phyloP scores from a whole-genome alignment of 192 early-diverging fungal genomes.

The Rhizoclosmatium globosum region DNA sequence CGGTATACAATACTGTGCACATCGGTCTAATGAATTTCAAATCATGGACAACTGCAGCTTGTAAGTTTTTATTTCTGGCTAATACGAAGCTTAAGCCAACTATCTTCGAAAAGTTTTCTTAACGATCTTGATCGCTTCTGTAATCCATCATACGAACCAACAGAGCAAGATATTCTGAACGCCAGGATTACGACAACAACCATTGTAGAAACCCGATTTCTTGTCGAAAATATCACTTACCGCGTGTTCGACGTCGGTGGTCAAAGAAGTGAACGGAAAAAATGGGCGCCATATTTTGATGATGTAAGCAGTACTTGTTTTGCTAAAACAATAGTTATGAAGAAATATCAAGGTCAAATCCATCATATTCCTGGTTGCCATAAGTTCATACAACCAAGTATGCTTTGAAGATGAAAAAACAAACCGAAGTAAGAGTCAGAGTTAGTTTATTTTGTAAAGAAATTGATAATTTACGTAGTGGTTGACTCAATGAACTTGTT shows the following conservation, averaged over 20 bases:
- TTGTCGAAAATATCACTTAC: not conserved
- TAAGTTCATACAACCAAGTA: slow-evolving; percentile 62
- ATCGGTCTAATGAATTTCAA: slow-evolving; percentile 88
- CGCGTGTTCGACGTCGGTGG: slow-evolving; percentile 90
- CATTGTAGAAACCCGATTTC: slow-evolving; percentile 1
- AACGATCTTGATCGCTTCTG: not conserved
- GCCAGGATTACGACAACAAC: slow-evolving; percentile 1
- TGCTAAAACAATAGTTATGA: too few relatives aligned
- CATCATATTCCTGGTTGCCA: slow-evolving; percentile 64
- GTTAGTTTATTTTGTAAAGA: not conserved
- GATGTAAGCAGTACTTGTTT: not conserved
- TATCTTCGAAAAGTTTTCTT: not conserved
- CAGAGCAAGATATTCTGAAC: slow-evolving; percentile 16
- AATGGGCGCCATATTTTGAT: slow-evolving; percentile 91
- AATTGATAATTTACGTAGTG: slow-evolving; percentile 1
- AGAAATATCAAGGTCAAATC: slow-evolving; percentile 39
- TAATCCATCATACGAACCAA: not conserved
- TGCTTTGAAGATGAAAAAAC: slow-evolving; percentile 56
- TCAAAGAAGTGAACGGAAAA: slow-evolving; percentile 82
- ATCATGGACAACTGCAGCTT: slow-evolving; percentile 72
- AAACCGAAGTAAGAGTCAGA: slow-evolving; percentile 46
- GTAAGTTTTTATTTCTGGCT: not conserved
- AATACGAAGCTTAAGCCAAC: not conserved
- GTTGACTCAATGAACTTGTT: slow-evolving; percentile 14
- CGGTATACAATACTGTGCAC: slow-evolving; percentile 82